Evolutionary conservation across 202 grass and related monocot species (phyloP), one percentile per base, ranked within the genome.

Genomic region (Eragrostis tef): DNA sequence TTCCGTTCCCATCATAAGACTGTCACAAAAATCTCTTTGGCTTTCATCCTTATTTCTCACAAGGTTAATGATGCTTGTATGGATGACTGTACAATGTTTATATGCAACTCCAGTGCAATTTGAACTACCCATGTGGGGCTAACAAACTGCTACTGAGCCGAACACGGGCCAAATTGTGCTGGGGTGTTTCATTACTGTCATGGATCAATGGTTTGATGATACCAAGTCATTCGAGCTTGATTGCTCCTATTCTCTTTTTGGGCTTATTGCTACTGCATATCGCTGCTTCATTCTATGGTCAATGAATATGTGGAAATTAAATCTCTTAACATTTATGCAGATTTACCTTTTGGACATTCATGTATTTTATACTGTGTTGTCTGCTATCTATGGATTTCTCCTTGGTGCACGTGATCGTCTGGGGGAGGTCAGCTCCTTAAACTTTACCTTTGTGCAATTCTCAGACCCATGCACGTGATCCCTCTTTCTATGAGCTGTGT

Each of bases 281-380:
- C 42, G 51, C 64, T 77, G 42, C n/a, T 77, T n/a, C n/a, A n/a
- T n/a, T 36, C 27, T 63, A 70, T 48, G 9, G 16, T 59, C 41
- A 83, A 39, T 64, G 48, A 87, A 64, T 34, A 48, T 71, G 63
- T 69, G 25, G 46, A 83, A 83, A 43, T 39, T 54, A 50, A 73
- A 51, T 77, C 57, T 76, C 41, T 81, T 49, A 31, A 46, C 6
- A 12, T 50, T 83, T 87, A 67, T 85, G 84, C 88, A 97, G 94
- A 97, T 97, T 70, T 97, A 97, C 64, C 94, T 97, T 87, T 74
- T 97, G 87, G 94, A 94, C 71, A 94, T 97, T 58, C 74, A 97
- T 81, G 89, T 97, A 65, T 97, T 97, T 74, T 97, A 94, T 71
- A 97, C 94, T 42, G 57, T 97, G 67, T 31, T 97, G 42, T 94